These are phyloP conservation scores for Phylloporus arenicola DNA, from an alignment of 768 basidiomycete species.

Conservation along the genomic window DNA sequence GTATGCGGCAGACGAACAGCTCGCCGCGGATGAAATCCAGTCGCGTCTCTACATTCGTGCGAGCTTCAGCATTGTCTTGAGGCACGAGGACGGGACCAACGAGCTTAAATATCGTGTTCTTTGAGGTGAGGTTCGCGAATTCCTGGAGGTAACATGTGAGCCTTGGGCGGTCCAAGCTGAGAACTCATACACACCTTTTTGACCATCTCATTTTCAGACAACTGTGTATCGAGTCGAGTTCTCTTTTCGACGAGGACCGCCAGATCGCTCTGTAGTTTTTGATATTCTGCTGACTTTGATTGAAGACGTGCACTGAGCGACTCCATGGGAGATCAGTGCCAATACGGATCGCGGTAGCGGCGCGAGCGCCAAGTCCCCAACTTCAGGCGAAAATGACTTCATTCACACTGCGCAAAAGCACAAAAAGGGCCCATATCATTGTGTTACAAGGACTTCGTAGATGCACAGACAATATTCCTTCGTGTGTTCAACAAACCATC, in stretches of 20 bases:
- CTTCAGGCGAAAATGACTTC: too few relatives aligned
- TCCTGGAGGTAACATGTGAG: slow-evolving; percentile 49
- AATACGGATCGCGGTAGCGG: neutral
- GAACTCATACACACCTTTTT: slow-evolving; percentile 57
- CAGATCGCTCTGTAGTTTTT: slow-evolving; percentile 75
- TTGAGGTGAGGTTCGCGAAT: slow-evolving; percentile 64
- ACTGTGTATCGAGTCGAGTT: slow-evolving; percentile 84
- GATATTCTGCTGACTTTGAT: slow-evolving; percentile 65
- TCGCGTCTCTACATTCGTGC: slow-evolving; percentile 82
- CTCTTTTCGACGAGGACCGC: slow-evolving; percentile 69
- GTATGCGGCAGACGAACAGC: slow-evolving; percentile 51
- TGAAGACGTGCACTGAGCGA: slow-evolving; percentile 61
- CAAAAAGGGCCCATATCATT: too few relatives aligned
- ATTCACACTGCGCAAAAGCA: too few relatives aligned
- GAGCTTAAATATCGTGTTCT: slow-evolving; percentile 84
- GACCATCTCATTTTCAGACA: slow-evolving; percentile 88
- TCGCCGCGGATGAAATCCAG: slow-evolving; percentile 84
- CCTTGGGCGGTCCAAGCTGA: neutral
- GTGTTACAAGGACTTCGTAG: too few relatives aligned
- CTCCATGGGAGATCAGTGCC: slow-evolving; percentile 31
- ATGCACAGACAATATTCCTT: too few relatives aligned
- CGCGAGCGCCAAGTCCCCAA: too few relatives aligned
- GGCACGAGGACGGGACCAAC: slow-evolving; percentile 87
- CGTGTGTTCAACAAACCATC: too few relatives aligned
- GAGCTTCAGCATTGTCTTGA: slow-evolving; percentile 86